Base-by-base conservation (phyloP, 148 eudicot genomes). In the Cornus kousa region DNA sequence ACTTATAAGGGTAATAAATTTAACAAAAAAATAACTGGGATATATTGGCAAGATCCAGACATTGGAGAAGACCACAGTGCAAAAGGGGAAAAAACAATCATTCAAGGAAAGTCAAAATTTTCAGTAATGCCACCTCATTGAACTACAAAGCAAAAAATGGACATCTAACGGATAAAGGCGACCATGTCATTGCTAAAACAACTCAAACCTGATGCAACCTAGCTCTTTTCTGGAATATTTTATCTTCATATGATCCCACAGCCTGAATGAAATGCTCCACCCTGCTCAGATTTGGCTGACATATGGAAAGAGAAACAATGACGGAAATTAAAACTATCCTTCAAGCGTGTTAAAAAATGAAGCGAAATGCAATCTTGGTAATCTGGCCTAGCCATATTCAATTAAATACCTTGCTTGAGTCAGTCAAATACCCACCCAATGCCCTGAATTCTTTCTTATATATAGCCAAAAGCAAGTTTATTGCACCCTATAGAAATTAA, bases 191-290 rank as follows among this genome's bases (percentile, higher is more conserved):
- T 17, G 2, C 37, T 1, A 43, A 71, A 50, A 76, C 62, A 46
- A 53, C 53, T 72, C 76, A 66, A 73, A 94, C 99, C 93, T 91
- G 95, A 87, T 93, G 95, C 78, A 93, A 59, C 57, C 92, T 87
- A 65, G 90, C 91, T 78, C 99, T 92, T 89, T 96, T 96, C 81
- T 88, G 90, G 75, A 96, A 96, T 71, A 96, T 96, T 67, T 86
- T 86, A 73, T 96, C 98, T 86, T 96, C 99, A 79, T 90, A 96
- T 71, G 93, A 87, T 80, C 99, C 99, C 79, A 96, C 90, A 79
- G 99, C 97, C 85, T 96, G 98, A 79, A 96, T 96, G 70, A 93
- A 96, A 28, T 86, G 89, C 78, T 92, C 97, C 70, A 96, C 99
- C 81, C 88, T 89, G 70, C 82, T 83, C 78, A 96, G 76, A 82